Evolutionary conservation across 2,329 filamentous ascomycete species (phyloP).

Genomic region (Penicillium sclerotiorum): DNA sequence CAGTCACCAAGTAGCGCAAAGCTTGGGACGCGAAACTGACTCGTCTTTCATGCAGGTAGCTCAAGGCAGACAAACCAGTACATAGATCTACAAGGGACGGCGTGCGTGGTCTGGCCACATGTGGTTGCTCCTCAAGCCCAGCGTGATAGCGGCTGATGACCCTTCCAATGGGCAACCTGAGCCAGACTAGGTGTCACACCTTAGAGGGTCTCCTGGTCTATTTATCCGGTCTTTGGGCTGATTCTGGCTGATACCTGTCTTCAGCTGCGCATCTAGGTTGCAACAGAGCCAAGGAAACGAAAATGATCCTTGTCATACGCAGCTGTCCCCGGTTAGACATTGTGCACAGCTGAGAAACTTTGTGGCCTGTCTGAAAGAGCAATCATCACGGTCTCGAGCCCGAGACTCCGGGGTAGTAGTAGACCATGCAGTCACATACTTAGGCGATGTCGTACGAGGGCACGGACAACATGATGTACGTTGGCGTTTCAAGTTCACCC

Average conservation of each 20-base stretch:
- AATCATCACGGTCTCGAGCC: conserved; percentile 3
- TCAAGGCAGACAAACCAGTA: too few species aligned
- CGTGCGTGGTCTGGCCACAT: conserved; percentile 10
- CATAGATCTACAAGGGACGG: neutral
- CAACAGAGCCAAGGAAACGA: too few species aligned
- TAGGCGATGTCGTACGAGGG: neutral
- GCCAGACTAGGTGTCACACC: neutral
- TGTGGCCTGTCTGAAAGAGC: neutral
- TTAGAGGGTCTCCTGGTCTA: neutral
- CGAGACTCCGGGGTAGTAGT: neutral
- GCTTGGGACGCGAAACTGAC: too few species aligned
- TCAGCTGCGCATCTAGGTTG: too few species aligned
- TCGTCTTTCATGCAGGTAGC: too few species aligned
- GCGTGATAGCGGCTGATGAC: neutral
- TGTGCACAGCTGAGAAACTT: neutral
- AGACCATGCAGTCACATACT: neutral
- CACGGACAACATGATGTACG: conserved; percentile 1
- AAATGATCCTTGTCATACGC: neutral
- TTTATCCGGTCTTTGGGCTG: too few species aligned
- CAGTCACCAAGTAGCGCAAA: too few species aligned
- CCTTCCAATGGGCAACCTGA: neutral
- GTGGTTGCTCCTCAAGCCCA: conserved; percentile 6
- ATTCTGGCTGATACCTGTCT: too few species aligned
- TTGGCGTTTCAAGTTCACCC: neutral
- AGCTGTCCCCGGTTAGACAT: neutral